Evolutionary conservation across 345 rosid species (phyloP).

Genomic region (Pistacia atlantica): DNA sequence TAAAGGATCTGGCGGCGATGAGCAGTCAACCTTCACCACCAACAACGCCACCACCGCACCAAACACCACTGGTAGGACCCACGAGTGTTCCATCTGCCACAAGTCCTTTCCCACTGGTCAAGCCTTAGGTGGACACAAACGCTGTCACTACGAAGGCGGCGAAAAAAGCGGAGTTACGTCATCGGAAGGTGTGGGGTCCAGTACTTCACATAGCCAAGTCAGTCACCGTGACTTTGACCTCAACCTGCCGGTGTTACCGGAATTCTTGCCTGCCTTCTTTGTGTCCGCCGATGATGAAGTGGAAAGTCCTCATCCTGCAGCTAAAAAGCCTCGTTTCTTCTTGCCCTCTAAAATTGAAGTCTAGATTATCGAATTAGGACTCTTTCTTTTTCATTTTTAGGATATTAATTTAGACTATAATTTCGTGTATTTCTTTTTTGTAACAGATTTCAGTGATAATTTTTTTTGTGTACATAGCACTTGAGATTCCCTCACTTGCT

Average conservation of each 20-base stretch:
- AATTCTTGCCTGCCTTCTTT: constrained; percentile 34
- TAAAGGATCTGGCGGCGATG: constrained; percentile 44
- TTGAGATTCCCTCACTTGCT: constrained; percentile 18
- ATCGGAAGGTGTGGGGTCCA: constrained; percentile 62
- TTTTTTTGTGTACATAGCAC: constrained; percentile 19
- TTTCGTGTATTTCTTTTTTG: neutral
- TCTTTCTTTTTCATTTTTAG: neutral
- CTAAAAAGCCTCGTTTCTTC: constrained; percentile 44
- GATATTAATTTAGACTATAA: constrained; percentile 8
- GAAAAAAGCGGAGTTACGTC: constrained; percentile 38
- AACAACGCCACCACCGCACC: neutral
- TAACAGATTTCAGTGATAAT: neutral
- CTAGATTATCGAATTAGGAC: constrained; percentile 4
- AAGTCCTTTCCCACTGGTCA: constrained; percentile 68
- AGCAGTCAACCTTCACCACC: constrained; percentile 35
- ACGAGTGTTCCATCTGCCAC: constrained; percentile 75
- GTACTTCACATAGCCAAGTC: constrained; percentile 45
- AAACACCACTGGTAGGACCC: constrained; percentile 39
- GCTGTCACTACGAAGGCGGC: constrained; percentile 73
- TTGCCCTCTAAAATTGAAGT: constrained; percentile 23
- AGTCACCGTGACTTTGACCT: constrained; percentile 60
- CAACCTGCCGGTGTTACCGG: constrained; percentile 47
- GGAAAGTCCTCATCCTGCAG: constrained; percentile 40
- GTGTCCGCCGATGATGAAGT: constrained; percentile 42
- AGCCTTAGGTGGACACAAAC: constrained; percentile 79